Evolutionary conservation across 2,329 filamentous ascomycete species (phyloP), one percentile per base, ranked within the genome.

Genomic region (Ophiostoma populinum): DNA sequence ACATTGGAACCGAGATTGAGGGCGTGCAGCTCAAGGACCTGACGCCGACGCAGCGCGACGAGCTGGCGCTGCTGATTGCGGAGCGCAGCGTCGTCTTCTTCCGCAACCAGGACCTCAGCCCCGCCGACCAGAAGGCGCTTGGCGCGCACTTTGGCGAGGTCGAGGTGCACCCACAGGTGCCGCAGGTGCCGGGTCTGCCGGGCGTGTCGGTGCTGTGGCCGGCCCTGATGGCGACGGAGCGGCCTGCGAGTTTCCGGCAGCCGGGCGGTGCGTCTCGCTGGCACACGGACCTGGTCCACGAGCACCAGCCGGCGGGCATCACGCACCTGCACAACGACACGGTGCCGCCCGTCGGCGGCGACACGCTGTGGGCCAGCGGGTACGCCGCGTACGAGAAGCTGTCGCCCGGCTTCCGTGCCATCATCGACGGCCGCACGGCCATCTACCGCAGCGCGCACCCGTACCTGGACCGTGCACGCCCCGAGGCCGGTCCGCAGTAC

Each of bases 361-460:
- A 82, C 50, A 81, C 77, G 0, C 63, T 81, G 0, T 82, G 77
- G 76, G 72, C 76, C 0, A 72, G 65, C 39, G 75, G 76, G 1
- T 81, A 81, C 47, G 58, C 68, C 0, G 76, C 76, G 0, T 82
- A 82, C 45, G 75, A 80, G 52, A 81, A 81, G 53, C 62, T 81
- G 0, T 77, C 71, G 2, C 77, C 75, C 0, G 66, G 58, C 3
- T 81, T 82, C 55, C 72, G 76, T 26, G 67, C 67, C 49, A 68
- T 81, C 35, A 76, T 81, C 40, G 76, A 81, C 45, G 75, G 76
- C 6, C 65, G 61, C 39, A 53, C 63, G 5, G 77, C 74, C 15
- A 65, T 81, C 2, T 80, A 79, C 46, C 55, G 59, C 7, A 77
- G 70, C 5, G 70, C 76, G 0, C 75, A 81, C 47, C 54, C 63